Evolutionary conservation across 2,329 filamentous ascomycete genomes (phyloP).

Genomic region (Penicillium corylophilum): DNA sequence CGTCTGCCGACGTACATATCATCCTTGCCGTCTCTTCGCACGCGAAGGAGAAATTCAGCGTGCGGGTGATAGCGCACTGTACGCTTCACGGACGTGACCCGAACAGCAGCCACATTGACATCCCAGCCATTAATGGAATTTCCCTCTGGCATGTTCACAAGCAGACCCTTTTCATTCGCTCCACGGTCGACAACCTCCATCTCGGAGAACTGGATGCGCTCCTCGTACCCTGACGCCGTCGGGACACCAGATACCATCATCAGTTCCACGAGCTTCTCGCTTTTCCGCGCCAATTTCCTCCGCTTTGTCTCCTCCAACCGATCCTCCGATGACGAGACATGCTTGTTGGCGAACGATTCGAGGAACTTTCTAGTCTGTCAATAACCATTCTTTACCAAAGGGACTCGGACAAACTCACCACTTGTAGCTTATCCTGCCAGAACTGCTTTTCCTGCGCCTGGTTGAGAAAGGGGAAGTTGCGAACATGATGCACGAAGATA

Average conservation of each 20-base stretch:
- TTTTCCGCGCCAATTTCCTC: constrained; percentile 86
- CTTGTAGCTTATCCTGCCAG: constrained; percentile 97
- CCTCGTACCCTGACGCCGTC: constrained; percentile 94
- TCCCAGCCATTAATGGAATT: constrained; percentile 96
- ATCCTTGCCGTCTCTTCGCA: constrained; percentile 72
- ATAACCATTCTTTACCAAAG: not conserved
- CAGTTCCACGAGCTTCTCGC: constrained; percentile 90
- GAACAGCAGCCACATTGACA: constrained; percentile 88
- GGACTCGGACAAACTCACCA: constrained; percentile 58
- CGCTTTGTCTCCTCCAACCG: constrained; percentile 94
- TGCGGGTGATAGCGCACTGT: constrained; percentile 89
- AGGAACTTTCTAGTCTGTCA: constrained; percentile 65
- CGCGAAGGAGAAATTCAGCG: constrained; percentile 86
- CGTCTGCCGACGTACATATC: constrained; percentile 79
- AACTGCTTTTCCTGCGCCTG: constrained; percentile 98
- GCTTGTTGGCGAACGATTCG: constrained; percentile 94
- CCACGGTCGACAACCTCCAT: constrained; percentile 94
- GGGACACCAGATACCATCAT: constrained; percentile 99
- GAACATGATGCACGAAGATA: constrained; percentile 97
- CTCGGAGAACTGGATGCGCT: constrained; percentile 93
- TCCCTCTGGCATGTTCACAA: constrained; percentile 84
- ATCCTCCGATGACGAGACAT: constrained; percentile 96
- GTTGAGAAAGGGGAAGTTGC: constrained; percentile 96
- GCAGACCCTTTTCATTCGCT: constrained; percentile 84
- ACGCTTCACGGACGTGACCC: constrained; percentile 75